A percentile compares a stretch with the other conserved stretches of the same genome.
phyloP scores from a whole-genome alignment of 2,329 filamentous ascomycete genomes.

The Aureobasidium sp. region DNA sequence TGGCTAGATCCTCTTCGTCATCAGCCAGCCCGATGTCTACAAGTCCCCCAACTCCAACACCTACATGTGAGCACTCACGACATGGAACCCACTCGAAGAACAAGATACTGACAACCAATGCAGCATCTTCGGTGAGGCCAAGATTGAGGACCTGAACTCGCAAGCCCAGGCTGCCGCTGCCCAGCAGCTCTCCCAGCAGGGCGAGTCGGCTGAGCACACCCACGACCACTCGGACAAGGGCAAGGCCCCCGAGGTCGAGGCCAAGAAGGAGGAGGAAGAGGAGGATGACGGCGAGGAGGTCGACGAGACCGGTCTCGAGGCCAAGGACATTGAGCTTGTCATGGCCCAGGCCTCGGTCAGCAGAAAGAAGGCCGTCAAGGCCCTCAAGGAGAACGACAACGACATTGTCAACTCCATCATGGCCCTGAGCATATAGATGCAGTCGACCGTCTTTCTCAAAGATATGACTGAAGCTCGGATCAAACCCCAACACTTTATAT shows the following conservation, averaged over 20 bases:
- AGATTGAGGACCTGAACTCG: constrained; percentile 99
- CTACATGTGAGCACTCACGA: constrained; percentile 73
- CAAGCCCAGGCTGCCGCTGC: constrained; percentile 94
- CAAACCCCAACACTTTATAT: constrained; percentile 7
- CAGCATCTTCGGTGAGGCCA: constrained; percentile 98
- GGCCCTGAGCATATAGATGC: constrained; percentile 60
- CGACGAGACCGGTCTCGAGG: constrained; percentile 87
- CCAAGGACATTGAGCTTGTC: constrained; percentile 99
- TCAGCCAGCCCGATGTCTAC: constrained; percentile 99
- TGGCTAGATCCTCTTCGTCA: constrained; percentile 90
- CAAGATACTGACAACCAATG: constrained; percentile 17
- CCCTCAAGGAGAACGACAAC: constrained; percentile 97
- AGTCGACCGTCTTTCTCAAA: neutral
- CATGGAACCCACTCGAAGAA: constrained; percentile 15
- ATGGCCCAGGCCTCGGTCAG: constrained; percentile 97
- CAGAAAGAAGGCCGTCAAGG: constrained; percentile 97
- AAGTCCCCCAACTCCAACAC: constrained; percentile 99
- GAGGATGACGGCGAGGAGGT: constrained; percentile 95
- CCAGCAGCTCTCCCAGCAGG: constrained; percentile 75
- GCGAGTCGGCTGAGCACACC: constrained; percentile 59
- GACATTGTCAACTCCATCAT: constrained; percentile 99
- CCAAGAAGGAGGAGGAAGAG: constrained; percentile 61
- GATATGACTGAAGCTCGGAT: constrained; percentile 2
- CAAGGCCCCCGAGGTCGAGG: constrained; percentile 54
- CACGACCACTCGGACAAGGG: constrained; percentile 74